Percentiles rank a stretch among this genome's conserved stretches.
Conservation (phyloP, 257 asterid species). For the Solanum okadae region DNA sequence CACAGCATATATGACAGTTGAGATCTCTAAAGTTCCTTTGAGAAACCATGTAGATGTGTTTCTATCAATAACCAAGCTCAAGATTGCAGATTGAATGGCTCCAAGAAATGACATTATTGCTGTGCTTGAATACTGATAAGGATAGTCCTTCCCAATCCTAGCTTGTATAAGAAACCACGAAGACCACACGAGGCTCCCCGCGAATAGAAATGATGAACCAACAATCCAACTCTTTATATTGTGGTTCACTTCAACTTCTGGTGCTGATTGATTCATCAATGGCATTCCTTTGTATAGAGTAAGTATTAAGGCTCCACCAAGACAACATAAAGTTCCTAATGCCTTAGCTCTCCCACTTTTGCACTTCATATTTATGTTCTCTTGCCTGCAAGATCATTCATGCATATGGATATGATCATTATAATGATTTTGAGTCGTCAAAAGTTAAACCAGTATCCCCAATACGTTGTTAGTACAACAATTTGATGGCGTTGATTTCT, state of each 20-base stretch:
- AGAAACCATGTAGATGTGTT: conserved; percentile 44
- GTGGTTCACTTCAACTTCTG: conserved; percentile 3
- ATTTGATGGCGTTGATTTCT: no score
- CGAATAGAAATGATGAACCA: conserved; percentile 48
- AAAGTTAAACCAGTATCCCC: neutral
- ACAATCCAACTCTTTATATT: conserved; percentile 16
- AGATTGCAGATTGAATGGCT: conserved; percentile 42
- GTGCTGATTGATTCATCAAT: conserved; percentile 1
- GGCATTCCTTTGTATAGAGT: conserved; percentile 51
- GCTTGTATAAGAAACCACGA: conserved; percentile 75
- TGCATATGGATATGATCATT: neutral
- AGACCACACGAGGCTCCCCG: conserved; percentile 52
- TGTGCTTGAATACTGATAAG: conserved; percentile 61
- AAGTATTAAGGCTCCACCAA: conserved; percentile 45
- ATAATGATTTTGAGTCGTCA: neutral
- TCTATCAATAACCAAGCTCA: conserved; percentile 34
- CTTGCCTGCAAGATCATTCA: conserved; percentile 35
- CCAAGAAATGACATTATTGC: conserved; percentile 55
- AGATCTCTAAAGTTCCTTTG: conserved; percentile 40
- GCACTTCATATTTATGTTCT: conserved; percentile 37
- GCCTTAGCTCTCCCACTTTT: conserved; percentile 55
- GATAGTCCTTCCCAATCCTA: conserved; percentile 41
- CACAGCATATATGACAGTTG: conserved; percentile 39
- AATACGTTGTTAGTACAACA: neutral
- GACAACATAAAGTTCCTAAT: conserved; percentile 39